Conservation (phyloP, 2,329 filamentous ascomycete genomes). For the Penicillium sp. region DNA sequence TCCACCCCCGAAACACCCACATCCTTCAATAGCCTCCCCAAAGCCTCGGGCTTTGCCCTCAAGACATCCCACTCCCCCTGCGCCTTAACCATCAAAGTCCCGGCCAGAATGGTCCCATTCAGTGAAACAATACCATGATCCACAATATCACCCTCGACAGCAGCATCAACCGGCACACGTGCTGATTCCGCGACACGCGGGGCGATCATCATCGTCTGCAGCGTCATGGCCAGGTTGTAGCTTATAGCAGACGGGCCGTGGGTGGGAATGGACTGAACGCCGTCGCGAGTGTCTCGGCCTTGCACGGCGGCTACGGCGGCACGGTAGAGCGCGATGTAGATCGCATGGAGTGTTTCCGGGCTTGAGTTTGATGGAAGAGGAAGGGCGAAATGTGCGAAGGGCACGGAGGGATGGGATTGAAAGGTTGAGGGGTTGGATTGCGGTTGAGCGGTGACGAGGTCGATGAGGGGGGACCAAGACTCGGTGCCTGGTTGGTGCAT, state of each 20-base stretch:
- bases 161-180: conserved; percentile 44
- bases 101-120: conserved; percentile 61
- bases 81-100: conserved; percentile 63
- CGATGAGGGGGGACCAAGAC: conserved; percentile 56
- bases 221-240: conserved; percentile 63
- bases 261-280: conserved; percentile 19
- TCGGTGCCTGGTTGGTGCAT: conserved; percentile 43
- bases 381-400: conserved; percentile 55
- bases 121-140: conserved; percentile 52
- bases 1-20: conserved; percentile 47
- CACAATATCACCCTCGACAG: conserved; percentile 34
- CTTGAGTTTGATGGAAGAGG: conserved; percentile 47
- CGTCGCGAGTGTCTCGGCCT: conserved; percentile 15
- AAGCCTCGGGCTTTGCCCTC: conserved; percentile 42
- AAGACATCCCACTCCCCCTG: conserved; percentile 58
- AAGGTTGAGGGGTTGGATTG: conserved; percentile 26
- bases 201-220: conserved; percentile 56
- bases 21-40: conserved; percentile 49
- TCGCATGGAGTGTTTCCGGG: conserved; percentile 39
- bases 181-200: conserved; percentile 54
- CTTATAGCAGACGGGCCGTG: conserved; percentile 53
- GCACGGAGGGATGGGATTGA: conserved; percentile 42
- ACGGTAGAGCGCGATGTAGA: conserved; percentile 50
- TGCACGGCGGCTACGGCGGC: conserved; percentile 38
- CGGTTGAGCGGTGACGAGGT: conserved; percentile 33